Percentiles rank a stretch among this genome's conserved stretches.
Evolutionary conservation across 331 rosid genomes (phyloP).

Genomic region (Acacia pycnantha): DNA sequence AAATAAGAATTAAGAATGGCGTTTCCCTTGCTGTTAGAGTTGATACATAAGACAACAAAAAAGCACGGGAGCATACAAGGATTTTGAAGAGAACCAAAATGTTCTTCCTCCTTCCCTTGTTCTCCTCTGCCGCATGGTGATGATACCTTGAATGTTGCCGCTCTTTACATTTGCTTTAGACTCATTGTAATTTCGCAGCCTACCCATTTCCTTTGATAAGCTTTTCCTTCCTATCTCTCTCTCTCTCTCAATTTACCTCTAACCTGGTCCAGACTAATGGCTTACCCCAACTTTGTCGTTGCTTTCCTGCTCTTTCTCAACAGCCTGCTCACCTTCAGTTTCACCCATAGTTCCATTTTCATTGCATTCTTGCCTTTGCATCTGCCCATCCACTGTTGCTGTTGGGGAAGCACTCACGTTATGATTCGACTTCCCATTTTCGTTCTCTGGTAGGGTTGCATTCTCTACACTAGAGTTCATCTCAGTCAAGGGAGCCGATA

Average conservation of each 20-base stretch:
- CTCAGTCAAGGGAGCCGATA: constrained; percentile 42
- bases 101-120: constrained; percentile 45
- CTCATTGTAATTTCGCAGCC: constrained; percentile 60
- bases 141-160: constrained; percentile 56
- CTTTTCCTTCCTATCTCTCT: constrained; percentile 17
- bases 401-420: constrained; percentile 38
- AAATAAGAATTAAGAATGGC: constrained; percentile 42
- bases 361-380: constrained; percentile 60
- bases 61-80: constrained; percentile 48
- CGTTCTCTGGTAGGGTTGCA: constrained; percentile 42
- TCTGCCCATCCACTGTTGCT: constrained; percentile 44
- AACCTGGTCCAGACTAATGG: constrained; percentile 41
- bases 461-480: constrained; percentile 41
- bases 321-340: constrained; percentile 41
- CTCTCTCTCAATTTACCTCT: constrained; percentile 27
- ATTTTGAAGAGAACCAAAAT: constrained; percentile 49
- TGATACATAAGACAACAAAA: constrained; percentile 48
- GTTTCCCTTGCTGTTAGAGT: constrained; percentile 41
- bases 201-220: constrained; percentile 32
- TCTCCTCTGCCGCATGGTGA: constrained; percentile 50
- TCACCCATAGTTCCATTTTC: constrained; percentile 59
- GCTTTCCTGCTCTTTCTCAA: constrained; percentile 40
- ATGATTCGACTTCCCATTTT: constrained; percentile 48
- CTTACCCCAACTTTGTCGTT: constrained; percentile 38
- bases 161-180: constrained; percentile 76